phyloP scores from a whole-genome alignment of 176 grass and related monocot species.

The Ensete ventricosum region DNA sequence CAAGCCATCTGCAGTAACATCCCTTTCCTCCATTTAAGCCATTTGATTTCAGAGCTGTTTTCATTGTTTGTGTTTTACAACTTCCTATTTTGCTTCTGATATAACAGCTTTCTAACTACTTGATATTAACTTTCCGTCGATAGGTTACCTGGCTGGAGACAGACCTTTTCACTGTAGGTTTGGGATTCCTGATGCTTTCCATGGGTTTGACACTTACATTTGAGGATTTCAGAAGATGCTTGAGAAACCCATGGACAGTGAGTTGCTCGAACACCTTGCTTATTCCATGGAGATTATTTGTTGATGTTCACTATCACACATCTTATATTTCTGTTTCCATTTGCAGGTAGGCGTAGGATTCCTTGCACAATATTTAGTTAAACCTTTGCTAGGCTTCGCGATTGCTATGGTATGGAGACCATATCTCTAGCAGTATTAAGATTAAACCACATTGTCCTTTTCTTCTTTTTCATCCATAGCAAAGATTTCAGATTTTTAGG shows the following conservation, averaged over 20 bases:
- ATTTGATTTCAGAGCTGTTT: not conserved
- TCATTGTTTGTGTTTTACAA: not conserved
- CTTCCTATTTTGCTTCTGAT: not conserved
- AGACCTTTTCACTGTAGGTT: slow-evolving; percentile 77
- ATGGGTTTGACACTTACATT: slow-evolving; percentile 95
- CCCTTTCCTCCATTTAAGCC: slow-evolving; percentile 1
- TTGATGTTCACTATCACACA: not conserved
- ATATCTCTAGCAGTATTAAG: slow-evolving; percentile 1
- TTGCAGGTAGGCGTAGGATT: slow-evolving; percentile 94
- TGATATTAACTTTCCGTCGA: slow-evolving; percentile 12
- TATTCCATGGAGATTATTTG: not conserved
- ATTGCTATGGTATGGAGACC: slow-evolving; percentile 60
- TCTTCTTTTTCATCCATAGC: slow-evolving; percentile 2
- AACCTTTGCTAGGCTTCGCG: slow-evolving; percentile 70
- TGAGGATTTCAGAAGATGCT: slow-evolving; percentile 91
- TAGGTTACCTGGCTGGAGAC: slow-evolving; percentile 98
- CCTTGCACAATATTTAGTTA: slow-evolving; percentile 76
- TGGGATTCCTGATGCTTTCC: slow-evolving; percentile 93
- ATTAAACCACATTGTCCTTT: not conserved
- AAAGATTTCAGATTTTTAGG: not conserved
- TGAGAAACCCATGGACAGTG: slow-evolving; percentile 99
- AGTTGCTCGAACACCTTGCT: slow-evolving; percentile 23
- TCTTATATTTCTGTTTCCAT: slow-evolving; percentile 15
- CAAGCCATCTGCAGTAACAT: slow-evolving; percentile 75
- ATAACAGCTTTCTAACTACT: slow-evolving; percentile 12